phyloP scores from a whole-genome alignment of 2,329 filamentous ascomycete genomes.

The Colletotrichum chrysophilum region DNA sequence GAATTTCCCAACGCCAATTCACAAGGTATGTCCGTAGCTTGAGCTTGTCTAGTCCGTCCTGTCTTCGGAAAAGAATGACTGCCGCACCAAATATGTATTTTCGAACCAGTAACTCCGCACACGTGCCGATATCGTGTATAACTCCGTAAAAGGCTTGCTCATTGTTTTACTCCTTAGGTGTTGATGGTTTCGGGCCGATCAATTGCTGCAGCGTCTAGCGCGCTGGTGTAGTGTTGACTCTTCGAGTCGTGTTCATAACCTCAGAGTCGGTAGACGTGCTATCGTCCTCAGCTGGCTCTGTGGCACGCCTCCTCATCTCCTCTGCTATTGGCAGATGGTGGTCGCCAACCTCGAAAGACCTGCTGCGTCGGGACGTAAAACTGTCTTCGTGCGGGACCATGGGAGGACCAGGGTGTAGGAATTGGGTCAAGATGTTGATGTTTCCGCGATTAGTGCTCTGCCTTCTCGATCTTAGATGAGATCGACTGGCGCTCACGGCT shows the following conservation, averaged over 20 bases:
- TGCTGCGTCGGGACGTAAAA: neutral
- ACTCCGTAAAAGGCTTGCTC: neutral
- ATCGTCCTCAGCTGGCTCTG: slow-evolving; percentile 16
- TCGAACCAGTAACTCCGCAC: neutral
- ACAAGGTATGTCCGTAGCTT: neutral
- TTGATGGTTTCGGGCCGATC: neutral
- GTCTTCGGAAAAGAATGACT: neutral
- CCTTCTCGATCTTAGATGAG: slow-evolving; percentile 26
- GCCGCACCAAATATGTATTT: neutral
- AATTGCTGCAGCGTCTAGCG: slow-evolving; percentile 9
- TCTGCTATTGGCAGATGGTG: neutral
- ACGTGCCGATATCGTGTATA: neutral
- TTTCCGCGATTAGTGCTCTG: slow-evolving; percentile 32
- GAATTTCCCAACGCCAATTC: neutral
- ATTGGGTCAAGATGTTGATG: slow-evolving; percentile 47
- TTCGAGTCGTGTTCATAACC: neutral
- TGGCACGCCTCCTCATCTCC: slow-evolving; percentile 16
- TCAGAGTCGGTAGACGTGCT: slow-evolving; percentile 5
- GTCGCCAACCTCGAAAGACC: slow-evolving; percentile 7
- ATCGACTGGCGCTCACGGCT: slow-evolving; percentile 27
- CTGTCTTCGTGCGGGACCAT: slow-evolving; percentile 34
- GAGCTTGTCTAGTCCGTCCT: neutral
- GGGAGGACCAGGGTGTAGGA: slow-evolving; percentile 53
- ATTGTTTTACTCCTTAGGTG: neutral
- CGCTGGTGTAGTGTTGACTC: slow-evolving; percentile 17